Conservation (phyloP, 2,329 filamentous ascomycete species). For the Thelonectria rubi region DNA sequence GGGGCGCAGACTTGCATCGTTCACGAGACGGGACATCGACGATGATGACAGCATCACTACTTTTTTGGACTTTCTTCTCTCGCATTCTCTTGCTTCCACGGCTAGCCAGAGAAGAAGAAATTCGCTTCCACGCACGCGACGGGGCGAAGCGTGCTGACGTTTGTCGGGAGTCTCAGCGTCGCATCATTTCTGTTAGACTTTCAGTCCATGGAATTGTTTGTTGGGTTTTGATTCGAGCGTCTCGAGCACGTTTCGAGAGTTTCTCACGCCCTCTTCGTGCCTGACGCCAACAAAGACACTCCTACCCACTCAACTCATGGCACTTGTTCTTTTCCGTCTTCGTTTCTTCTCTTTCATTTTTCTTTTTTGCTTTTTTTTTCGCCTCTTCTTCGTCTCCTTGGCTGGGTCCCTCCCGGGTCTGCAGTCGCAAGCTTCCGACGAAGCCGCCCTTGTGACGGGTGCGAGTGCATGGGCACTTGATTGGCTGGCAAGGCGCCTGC, state of each 20-base stretch:
- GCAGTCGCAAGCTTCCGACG: slow-evolving; percentile 35
- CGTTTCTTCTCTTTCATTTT: not conserved
- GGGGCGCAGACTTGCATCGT: no score
- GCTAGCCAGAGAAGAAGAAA: not conserved
- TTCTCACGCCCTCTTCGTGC: slow-evolving; percentile 17
- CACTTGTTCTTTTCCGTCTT: no score
- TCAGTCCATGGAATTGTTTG: not conserved
- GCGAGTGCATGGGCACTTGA: slow-evolving; percentile 30
- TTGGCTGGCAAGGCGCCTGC: slow-evolving; percentile 31
- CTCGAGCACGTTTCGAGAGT: slow-evolving; percentile 33
- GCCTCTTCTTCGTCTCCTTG: slow-evolving; percentile 1
- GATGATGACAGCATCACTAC: not conserved
- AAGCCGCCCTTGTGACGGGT: slow-evolving; percentile 27
- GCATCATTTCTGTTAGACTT: not conserved
- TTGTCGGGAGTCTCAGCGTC: slow-evolving; percentile 10
- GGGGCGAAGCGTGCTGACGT: slow-evolving; percentile 21
- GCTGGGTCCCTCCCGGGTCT: not conserved
- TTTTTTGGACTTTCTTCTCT: not conserved
- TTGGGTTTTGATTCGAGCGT: slow-evolving; percentile 1
- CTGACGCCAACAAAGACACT: slow-evolving; percentile 18
- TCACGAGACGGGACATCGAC: no score
- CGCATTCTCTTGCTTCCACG: not conserved
- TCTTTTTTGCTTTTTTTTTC: slow-evolving; percentile 5
- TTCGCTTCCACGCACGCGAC: not conserved
- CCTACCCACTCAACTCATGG: no score